A percentile compares a stretch with the other conserved stretches of the same genome.
These are phyloP conservation scores for Coccomyxa sp. DNA, from an alignment of 139 green algal species.

Conservation along the genomic window DNA sequence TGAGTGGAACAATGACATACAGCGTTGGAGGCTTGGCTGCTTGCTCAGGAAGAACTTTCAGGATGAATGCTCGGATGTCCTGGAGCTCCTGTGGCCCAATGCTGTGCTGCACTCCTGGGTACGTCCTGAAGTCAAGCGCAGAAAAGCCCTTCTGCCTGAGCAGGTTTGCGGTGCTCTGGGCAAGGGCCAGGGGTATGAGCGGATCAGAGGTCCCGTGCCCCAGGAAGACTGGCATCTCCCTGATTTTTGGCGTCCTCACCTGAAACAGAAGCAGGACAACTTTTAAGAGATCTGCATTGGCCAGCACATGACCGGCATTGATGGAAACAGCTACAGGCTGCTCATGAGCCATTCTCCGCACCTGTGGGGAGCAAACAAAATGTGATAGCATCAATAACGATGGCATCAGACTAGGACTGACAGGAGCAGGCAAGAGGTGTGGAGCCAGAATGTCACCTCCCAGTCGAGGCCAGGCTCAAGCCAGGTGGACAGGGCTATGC, in stretches of 20 bases:
- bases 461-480: neutral
- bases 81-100: neutral
- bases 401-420: neutral
- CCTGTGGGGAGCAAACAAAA: neutral
- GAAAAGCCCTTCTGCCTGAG: neutral
- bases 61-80: neutral
- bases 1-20: neutral
- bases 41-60: neutral
- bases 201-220: neutral
- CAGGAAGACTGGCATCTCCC: neutral
- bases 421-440: neutral
- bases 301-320: neutral
- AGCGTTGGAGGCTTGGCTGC: neutral
- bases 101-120: neutral
- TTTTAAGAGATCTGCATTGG: neutral
- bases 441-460: neutral
- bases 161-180: neutral
- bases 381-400: neutral
- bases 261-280: neutral
- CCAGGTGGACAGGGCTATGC: constrained; percentile 2
- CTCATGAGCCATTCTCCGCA: neutral
- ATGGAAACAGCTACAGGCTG: neutral
- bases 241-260: neutral
- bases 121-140: neutral
- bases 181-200: neutral